Evolutionary conservation across 768 basidiomycete species (phyloP).

Genomic region (Scleroderma citrinum): DNA sequence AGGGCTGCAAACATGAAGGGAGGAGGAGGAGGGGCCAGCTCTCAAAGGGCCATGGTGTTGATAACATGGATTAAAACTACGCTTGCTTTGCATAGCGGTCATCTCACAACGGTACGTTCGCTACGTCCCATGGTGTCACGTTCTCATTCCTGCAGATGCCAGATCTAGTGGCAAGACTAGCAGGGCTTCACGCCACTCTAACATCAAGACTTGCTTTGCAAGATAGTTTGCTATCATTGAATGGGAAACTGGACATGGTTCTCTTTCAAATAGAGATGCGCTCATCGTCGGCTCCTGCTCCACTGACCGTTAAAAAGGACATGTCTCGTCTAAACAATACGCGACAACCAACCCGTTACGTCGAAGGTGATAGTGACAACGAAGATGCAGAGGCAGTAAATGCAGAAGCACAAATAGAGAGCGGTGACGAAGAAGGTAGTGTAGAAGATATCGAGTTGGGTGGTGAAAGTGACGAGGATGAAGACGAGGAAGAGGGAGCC

Average conservation of each 20-base stretch:
- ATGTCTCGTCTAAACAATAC: conserved; percentile 29
- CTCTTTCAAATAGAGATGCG: conserved; percentile 91
- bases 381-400: conserved; percentile 56
- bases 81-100: conserved; percentile 78
- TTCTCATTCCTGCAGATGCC: conserved; percentile 60
- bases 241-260: conserved; percentile 89
- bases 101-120: conserved; percentile 84
- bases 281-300: conserved; percentile 61
- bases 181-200: conserved; percentile 77
- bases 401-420: conserved; percentile 55
- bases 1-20: conserved; percentile 70
- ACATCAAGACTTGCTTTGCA: conserved; percentile 76
- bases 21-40: conserved; percentile 72
- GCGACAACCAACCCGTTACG: conserved; percentile 48
- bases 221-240: conserved; percentile 77
- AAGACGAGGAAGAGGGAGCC: conserved; percentile 39
- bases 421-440: conserved; percentile 64
- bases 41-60: conserved; percentile 65
- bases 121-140: not conserved
- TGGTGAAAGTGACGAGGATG: conserved; percentile 51
- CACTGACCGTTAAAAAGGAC: conserved; percentile 40
- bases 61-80: conserved; percentile 78
- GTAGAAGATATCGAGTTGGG: conserved; percentile 76
- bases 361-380: conserved; percentile 77
- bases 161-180: conserved; percentile 81